These are phyloP conservation scores for Alisma plantagoaquatica DNA, from an alignment of 106 monocot species.

Conservation along the genomic window DNA sequence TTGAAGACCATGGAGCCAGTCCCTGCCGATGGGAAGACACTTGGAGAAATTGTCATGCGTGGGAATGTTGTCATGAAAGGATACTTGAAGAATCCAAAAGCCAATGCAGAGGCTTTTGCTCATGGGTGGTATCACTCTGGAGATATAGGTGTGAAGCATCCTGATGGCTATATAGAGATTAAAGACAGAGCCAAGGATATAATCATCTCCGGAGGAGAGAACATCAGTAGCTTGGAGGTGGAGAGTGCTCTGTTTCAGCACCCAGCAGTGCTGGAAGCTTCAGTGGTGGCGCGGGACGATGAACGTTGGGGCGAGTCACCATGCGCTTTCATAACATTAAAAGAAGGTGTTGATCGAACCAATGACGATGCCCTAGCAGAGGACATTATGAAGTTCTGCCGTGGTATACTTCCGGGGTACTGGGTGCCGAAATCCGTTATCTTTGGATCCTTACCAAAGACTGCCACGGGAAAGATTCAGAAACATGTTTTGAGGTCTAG, in stretches of 20 bases:
- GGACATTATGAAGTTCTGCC: slow-evolving; percentile 21
- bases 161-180: slow-evolving; percentile 22
- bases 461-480: slow-evolving; percentile 27
- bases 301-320: slow-evolving; percentile 31
- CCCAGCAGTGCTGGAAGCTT: slow-evolving; percentile 21
- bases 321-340: slow-evolving; percentile 16
- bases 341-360: not conserved
- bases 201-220: slow-evolving; percentile 27
- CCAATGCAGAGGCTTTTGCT: slow-evolving; percentile 20
- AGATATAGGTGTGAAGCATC: slow-evolving; percentile 23
- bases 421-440: slow-evolving; percentile 27
- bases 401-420: slow-evolving; percentile 16
- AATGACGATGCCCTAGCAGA: slow-evolving; percentile 7
- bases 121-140: slow-evolving; percentile 29
- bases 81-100: slow-evolving; percentile 25
- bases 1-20: slow-evolving; percentile 18
- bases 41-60: slow-evolving; percentile 25
- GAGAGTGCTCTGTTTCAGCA: slow-evolving; percentile 18
- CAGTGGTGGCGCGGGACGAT: slow-evolving; percentile 23
- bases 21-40: slow-evolving; percentile 17
- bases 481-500: slow-evolving; percentile 18
- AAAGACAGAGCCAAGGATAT: slow-evolving; percentile 27
- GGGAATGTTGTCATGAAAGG: slow-evolving; percentile 31
- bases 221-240: slow-evolving; percentile 26
- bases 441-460: slow-evolving; percentile 19